phyloP scores from a whole-genome alignment of 345 rosid species.

The Cochlearia excelsa region DNA sequence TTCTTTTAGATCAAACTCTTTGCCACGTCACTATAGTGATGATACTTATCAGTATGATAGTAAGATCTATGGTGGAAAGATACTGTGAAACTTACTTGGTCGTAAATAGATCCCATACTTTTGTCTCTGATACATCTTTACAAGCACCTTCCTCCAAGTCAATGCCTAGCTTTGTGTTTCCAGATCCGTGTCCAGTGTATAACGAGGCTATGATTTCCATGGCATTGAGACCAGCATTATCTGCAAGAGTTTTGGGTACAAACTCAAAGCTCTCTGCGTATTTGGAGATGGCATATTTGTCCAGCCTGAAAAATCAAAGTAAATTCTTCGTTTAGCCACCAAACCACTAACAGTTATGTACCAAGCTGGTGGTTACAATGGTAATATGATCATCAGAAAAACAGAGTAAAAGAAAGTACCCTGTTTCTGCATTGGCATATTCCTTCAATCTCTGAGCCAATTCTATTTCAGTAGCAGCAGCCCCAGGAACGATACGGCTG shows the following conservation, averaged over 20 bases:
- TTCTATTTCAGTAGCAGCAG: constrained; percentile 95
- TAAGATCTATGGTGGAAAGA: constrained; percentile 1
- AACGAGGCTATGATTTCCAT: constrained; percentile 91
- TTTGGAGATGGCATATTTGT: constrained; percentile 90
- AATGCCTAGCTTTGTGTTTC: constrained; percentile 81
- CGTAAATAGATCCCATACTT: constrained; percentile 84
- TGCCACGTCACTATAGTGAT: no score
- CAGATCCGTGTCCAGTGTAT: constrained; percentile 89
- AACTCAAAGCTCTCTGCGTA: constrained; percentile 98
- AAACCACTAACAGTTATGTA: not conserved
- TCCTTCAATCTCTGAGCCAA: constrained; percentile 92
- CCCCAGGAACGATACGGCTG: constrained; percentile 90
- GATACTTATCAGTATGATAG: no score
- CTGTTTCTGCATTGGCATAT: constrained; percentile 85
- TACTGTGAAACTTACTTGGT: constrained; percentile 60
- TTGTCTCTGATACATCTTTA: constrained; percentile 59
- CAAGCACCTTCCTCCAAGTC: constrained; percentile 81
- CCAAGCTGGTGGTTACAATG: not conserved
- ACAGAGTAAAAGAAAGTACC: constrained; percentile 43
- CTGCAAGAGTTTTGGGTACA: constrained; percentile 86
- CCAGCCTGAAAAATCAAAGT: constrained; percentile 49
- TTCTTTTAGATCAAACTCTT: no score
- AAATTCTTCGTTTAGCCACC: not conserved
- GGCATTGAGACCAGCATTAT: constrained; percentile 94
- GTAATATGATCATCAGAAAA: not conserved